Base-by-base conservation (phyloP, 805 yeast genomes). In the Candida xyloterini region DNA sequence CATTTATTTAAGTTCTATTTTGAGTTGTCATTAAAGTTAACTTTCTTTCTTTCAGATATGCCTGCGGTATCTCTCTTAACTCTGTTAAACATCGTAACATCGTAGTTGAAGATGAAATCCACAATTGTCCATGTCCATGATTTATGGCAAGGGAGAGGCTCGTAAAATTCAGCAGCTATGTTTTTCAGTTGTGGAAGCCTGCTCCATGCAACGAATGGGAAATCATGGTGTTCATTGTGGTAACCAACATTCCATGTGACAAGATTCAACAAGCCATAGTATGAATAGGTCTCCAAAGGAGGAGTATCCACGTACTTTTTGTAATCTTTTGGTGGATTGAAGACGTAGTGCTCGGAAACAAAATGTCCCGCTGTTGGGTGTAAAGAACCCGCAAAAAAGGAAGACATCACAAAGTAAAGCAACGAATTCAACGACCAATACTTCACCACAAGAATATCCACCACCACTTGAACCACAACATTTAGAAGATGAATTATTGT, bases 291-390 rank as follows among this genome's bases (percentile, higher is more conserved):
- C 58, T 89, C 97, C 7, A 76, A 66, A 0, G 91, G 90, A 13
- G 84, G 79, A 2, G 59, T 48, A 24, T 65, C 71, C 10, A 50
- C 52, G 33, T 48, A 54, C 21, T 51, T 44, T 14, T 43, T 42
- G 35, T 59, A 65, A 25, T 47, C 40, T 30, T 62, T 48, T 11
- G 74, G 71, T 27, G 86, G 82, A 47, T 79, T 68, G 60, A 87
- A 70, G 10, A 87, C 78, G 57, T 86, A 87, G 60, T 89, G 97
- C 59, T 89, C 97, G n/a, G 95, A 91, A 48, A 89, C 86, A 63
- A 89, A 89, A 65, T 89, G 97, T 15, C 96, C 97, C 1, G 96
- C 95, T 44, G 88, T 81, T 20, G 97, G 97, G 57, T 89, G 97
- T 57, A 86, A 69, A 0, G 95, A 85, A 2, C 97, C 97, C 0